These are phyloP conservation scores for Paxillus rubicundulus DNA, from an alignment of 768 basidiomycete genomes.

Conservation along the genomic window DNA sequence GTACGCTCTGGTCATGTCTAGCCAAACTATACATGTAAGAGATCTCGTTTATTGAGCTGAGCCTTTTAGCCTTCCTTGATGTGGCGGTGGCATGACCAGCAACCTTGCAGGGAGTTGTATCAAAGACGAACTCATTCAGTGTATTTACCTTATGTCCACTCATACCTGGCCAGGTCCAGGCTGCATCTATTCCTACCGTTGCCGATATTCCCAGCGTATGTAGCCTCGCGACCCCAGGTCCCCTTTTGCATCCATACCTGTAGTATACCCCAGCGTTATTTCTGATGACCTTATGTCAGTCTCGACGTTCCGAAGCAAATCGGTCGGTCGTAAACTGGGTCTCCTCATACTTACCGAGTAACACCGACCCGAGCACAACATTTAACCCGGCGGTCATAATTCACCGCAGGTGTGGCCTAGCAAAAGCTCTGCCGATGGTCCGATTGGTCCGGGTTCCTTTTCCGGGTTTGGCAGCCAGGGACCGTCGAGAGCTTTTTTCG, in stretches of 20 bases:
- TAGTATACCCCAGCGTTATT: too few species aligned
- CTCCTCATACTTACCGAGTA: too few species aligned
- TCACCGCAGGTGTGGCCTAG: not conserved
- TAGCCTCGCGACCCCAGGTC: not conserved
- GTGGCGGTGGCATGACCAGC: too few species aligned
- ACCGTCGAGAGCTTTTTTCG: constrained; percentile 24
- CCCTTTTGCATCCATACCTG: not conserved
- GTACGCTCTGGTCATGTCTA: too few species aligned
- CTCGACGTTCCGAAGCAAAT: too few species aligned
- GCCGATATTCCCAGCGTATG: not conserved
- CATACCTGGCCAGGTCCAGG: not conserved
- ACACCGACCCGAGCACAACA: too few species aligned
- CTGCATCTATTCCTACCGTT: not conserved
- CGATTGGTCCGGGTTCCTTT: constrained; percentile 17
- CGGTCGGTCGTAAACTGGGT: too few species aligned
- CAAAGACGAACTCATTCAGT: not conserved
- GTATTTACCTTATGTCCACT: constrained; percentile 13
- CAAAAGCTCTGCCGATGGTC: constrained; percentile 13
- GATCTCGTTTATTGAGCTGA: too few species aligned
- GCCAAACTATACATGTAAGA: too few species aligned
- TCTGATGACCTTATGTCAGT: not conserved
- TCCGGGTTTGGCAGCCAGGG: not conserved
- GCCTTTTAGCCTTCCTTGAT: too few species aligned
- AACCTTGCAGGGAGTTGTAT: too few species aligned
- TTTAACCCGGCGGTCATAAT: not conserved